These are phyloP conservation scores for Pyrenophora teres DNA, from an alignment of 2,329 filamentous ascomycete species.

Conservation along the genomic window DNA sequence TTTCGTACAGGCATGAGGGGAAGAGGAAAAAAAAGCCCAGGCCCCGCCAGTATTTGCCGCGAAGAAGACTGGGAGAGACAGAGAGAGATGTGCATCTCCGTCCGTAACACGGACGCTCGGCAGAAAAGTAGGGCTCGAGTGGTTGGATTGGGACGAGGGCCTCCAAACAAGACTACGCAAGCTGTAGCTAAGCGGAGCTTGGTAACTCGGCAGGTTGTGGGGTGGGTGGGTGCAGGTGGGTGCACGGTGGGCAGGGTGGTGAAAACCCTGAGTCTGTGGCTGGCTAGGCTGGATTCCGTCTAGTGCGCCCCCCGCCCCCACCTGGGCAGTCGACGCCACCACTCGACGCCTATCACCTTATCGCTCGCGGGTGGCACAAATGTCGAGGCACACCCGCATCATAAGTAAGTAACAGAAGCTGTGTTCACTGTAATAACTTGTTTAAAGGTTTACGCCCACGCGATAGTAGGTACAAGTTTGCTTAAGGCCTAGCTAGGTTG, in stretches of 20 bases:
- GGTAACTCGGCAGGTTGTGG: conserved; percentile 1
- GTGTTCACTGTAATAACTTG: too few relatives aligned
- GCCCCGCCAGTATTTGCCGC: neutral
- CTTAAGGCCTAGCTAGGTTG: too few relatives aligned
- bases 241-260: neutral
- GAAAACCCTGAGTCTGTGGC: conserved; percentile 8
- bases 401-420: too few relatives aligned
- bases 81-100: too few relatives aligned
- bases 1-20: neutral
- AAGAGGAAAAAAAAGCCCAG: conserved; percentile 1
- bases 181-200: conserved; percentile 13
- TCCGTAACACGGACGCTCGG: too few relatives aligned
- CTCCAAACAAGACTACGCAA: conserved; percentile 7
- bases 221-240: neutral
- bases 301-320: neutral
- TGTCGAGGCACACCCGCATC: too few relatives aligned
- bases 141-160: conserved; percentile 2
- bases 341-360: neutral
- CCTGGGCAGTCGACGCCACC: neutral
- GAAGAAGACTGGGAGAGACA: neutral
- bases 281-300: neutral
- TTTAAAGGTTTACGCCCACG: too few relatives aligned
- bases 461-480: too few relatives aligned
- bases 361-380: too few relatives aligned
- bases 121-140: neutral